phyloP scores from a whole-genome alignment of 257 asterid genomes.

The Phtheirospermum japonicum region DNA sequence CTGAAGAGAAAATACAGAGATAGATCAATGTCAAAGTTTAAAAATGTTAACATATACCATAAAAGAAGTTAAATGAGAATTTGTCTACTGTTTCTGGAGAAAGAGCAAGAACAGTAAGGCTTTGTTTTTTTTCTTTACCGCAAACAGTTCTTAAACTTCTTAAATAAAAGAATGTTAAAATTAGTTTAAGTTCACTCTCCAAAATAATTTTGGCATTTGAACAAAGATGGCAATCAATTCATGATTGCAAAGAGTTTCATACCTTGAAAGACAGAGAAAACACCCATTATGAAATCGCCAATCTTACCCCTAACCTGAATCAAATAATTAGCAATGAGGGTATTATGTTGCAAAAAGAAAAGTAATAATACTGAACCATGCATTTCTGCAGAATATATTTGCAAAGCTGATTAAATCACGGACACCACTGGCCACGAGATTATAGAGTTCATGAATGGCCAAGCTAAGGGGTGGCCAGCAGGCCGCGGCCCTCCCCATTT shows the following conservation, averaged over 20 bases:
- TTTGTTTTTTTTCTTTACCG: background rate
- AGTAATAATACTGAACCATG: background rate
- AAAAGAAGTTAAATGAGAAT: background rate
- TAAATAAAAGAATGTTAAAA: background rate
- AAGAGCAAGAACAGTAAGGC: background rate
- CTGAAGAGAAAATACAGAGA: conserved; percentile 37
- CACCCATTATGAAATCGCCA: conserved; percentile 62
- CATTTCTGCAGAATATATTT: background rate
- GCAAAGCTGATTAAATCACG: background rate
- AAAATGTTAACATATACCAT: background rate
- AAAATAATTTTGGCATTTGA: background rate
- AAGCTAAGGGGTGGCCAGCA: too few species aligned
- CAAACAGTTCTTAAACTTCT: background rate
- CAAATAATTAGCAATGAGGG: conserved; percentile 20
- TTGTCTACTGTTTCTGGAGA: background rate
- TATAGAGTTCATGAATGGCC: background rate
- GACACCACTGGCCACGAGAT: background rate
- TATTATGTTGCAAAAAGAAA: background rate
- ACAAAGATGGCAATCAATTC: conserved; percentile 6
- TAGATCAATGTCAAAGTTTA: background rate
- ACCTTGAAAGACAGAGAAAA: conserved; percentile 80
- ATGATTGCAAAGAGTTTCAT: conserved; percentile 23
- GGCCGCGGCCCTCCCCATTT: too few species aligned
- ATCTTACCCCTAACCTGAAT: conserved; percentile 75
- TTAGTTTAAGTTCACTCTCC: conserved; percentile 2